These are phyloP conservation scores for Jacaranda mimosifolia DNA, from an alignment of 257 asterid species.

Conservation along the genomic window DNA sequence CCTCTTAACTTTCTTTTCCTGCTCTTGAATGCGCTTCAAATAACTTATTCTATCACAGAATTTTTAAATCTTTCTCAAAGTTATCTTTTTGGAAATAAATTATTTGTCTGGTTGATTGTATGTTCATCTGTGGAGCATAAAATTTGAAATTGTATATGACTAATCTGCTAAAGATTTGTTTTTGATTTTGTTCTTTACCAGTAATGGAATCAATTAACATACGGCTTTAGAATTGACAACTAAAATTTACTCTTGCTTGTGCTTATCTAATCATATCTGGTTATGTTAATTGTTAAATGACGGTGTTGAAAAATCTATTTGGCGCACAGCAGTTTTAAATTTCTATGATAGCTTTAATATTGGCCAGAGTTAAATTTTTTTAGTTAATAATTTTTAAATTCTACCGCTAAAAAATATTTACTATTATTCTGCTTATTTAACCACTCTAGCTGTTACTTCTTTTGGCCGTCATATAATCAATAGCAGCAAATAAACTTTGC, in stretches of 20 bases:
- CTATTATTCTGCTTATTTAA: not conserved
- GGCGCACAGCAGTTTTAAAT: not conserved
- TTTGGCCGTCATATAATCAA: constrained; percentile 16
- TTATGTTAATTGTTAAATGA: constrained; percentile 25
- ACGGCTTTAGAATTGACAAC: not conserved
- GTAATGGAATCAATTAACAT: not conserved
- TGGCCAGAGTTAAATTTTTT: constrained; percentile 1
- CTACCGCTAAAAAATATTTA: not conserved
- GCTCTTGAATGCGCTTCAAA: constrained; percentile 2
- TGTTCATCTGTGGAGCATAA: not conserved
- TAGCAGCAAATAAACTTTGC: constrained; percentile 15
- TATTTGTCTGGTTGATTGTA: constrained; percentile 16
- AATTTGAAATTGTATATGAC: not conserved
- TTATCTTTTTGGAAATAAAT: not conserved
- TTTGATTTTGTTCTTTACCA: not conserved
- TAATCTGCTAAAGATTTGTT: constrained; percentile 3
- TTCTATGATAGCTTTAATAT: not conserved
- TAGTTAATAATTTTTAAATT: not conserved
- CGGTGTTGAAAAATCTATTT: not conserved
- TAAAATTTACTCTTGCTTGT: constrained; percentile 3
- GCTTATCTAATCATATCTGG: not conserved
- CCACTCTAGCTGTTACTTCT: constrained; percentile 15
- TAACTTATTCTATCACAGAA: not conserved
- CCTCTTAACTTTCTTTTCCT: not conserved
- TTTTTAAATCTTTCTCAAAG: not conserved